Conservation (phyloP, 352 stramenopile genomes). For the Pythium oligandrum region DNA sequence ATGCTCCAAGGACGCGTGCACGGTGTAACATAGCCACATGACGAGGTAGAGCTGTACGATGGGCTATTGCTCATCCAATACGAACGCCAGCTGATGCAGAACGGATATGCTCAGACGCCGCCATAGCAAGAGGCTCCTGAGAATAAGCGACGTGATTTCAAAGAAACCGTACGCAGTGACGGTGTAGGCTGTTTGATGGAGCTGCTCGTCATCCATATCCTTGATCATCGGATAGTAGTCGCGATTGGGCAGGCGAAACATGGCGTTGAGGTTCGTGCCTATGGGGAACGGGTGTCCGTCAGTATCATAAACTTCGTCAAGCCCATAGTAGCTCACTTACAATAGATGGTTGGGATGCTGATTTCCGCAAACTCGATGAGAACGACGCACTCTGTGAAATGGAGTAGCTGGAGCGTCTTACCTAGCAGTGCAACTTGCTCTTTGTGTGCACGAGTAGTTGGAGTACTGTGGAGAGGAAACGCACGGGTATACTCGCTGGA, state of each 20-base stretch:
- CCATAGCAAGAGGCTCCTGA: neutral
- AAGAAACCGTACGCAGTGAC: neutral
- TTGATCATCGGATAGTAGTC: neutral
- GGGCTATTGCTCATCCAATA: neutral
- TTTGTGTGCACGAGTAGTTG: neutral
- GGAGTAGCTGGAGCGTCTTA: constrained; percentile 5
- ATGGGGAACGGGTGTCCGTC: neutral
- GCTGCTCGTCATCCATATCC: neutral
- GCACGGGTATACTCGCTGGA: neutral
- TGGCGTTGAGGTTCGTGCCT: neutral
- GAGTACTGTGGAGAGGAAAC: neutral
- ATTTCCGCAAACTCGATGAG: constrained; percentile 11
- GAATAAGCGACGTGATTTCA: neutral
- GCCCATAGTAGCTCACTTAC: neutral
- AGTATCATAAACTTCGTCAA: neutral
- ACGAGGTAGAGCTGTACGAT: neutral
- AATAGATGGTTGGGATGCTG: constrained; percentile 7
- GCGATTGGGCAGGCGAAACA: neutral
- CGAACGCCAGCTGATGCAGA: neutral
- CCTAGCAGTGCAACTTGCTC: constrained; percentile 1
- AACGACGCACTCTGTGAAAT: constrained; percentile 7
- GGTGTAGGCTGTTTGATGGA: neutral
- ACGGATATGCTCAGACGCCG: neutral
- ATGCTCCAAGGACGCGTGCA: neutral
- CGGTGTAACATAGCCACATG: neutral